These are phyloP conservation scores for Gyrodon lividus DNA, from an alignment of 768 basidiomycete species.

Conservation along the genomic window DNA sequence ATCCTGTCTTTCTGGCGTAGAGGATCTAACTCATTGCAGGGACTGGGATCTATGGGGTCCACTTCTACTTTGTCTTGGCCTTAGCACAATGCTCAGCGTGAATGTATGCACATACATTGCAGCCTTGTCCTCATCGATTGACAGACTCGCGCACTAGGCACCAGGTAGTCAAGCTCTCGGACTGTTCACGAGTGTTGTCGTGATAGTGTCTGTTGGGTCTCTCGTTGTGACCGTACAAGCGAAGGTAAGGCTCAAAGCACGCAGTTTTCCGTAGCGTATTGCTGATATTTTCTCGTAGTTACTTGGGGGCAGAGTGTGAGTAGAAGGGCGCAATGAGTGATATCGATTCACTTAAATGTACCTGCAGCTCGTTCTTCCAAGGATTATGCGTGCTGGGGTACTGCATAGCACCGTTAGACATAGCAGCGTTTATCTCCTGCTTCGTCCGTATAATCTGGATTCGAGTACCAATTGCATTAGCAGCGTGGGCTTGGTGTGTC, in stretches of 20 bases:
- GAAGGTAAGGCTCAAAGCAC: constrained; percentile 53
- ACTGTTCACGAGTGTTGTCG: constrained; percentile 93
- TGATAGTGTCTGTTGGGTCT: constrained; percentile 88
- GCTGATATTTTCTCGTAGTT: constrained; percentile 43
- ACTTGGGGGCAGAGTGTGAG: constrained; percentile 80
- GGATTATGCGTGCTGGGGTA: constrained; percentile 93
- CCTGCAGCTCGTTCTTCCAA: constrained; percentile 86
- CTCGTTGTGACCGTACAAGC: constrained; percentile 94
- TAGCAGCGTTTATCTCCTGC: constrained; percentile 84
- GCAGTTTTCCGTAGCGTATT: neutral
- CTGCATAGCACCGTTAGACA: constrained; percentile 89
- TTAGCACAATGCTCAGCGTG: constrained; percentile 83
- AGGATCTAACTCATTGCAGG: constrained; percentile 39
- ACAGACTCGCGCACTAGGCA: constrained; percentile 51
- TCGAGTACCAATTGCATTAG: constrained; percentile 79
- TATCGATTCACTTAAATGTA: neutral
- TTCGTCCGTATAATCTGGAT: constrained; percentile 86
- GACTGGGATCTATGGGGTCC: constrained; percentile 99
- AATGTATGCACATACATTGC: constrained; percentile 51
- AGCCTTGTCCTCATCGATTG: neutral
- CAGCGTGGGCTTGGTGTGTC: constrained; percentile 94
- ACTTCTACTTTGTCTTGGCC: constrained; percentile 73
- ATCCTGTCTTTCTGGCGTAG: neutral
- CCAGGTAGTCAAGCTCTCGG: constrained; percentile 79
- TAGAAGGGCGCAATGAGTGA: constrained; percentile 4